Percentiles rank a stretch among this genome's conserved stretches.
phyloP scores from a whole-genome alignment of 257 asterid genomes.

The Nicotiana knightiana region DNA sequence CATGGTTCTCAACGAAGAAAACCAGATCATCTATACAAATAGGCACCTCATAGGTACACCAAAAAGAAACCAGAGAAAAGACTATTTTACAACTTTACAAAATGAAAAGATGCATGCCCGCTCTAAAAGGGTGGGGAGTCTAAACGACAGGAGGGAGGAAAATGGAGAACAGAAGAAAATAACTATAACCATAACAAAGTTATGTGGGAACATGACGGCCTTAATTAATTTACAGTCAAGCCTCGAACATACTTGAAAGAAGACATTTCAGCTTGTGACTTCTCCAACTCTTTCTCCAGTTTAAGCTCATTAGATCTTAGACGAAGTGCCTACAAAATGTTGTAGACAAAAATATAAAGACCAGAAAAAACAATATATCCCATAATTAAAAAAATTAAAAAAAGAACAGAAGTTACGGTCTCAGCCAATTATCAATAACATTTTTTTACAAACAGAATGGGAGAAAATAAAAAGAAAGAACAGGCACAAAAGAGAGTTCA shows the following conservation, averaged over 20 bases:
- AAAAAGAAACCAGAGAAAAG: no score
- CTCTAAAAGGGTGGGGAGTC: background rate
- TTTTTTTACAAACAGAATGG: background rate
- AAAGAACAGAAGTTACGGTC: background rate
- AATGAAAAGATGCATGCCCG: background rate
- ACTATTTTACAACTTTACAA: no score
- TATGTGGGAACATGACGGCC: background rate
- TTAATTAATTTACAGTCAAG: conserved; percentile 10
- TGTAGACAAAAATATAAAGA: conserved; percentile 3
- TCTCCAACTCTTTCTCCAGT: conserved; percentile 82
- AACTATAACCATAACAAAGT: background rate
- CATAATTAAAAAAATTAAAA: background rate
- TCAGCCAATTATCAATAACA: background rate
- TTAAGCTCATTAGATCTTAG: conserved; percentile 95
- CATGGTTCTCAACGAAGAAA: no score
- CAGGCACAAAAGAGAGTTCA: background rate
- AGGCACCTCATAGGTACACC: no score
- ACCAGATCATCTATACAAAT: no score
- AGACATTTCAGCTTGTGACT: conserved; percentile 61
- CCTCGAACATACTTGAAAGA: conserved; percentile 49
- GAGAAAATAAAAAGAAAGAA: background rate
- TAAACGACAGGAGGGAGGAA: background rate
- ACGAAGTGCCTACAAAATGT: conserved; percentile 62
- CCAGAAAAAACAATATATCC: background rate
- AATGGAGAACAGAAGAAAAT: conserved; percentile 9